Conservation (phyloP, 306 rosid species). For the Cicer bijugum region DNA sequence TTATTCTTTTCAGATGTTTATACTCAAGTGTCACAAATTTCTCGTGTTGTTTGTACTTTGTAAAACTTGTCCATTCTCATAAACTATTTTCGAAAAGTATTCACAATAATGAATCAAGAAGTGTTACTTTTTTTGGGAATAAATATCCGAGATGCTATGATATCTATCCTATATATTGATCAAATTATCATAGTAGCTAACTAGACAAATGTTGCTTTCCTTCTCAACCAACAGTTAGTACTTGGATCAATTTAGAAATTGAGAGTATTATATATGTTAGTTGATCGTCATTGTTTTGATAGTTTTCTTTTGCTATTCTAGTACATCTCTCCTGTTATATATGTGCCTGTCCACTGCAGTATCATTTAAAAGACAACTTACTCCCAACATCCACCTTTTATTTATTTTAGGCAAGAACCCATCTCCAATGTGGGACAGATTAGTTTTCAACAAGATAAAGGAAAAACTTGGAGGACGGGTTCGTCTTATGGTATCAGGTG, state of each 20-base stretch:
- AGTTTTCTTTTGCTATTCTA: conserved; percentile 31
- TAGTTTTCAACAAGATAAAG: conserved; percentile 95
- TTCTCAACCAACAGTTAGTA: neutral
- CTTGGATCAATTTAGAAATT: conserved; percentile 26
- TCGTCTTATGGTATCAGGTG: conserved; percentile 88
- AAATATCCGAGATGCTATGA: neutral
- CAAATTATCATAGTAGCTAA: conserved; percentile 5
- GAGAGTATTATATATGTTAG: conserved; percentile 7
- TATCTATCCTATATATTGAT: conserved; percentile 12
- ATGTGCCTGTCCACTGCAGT: conserved; percentile 22
- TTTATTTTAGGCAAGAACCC: conserved; percentile 76
- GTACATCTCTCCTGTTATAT: neutral
- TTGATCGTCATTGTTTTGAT: conserved; percentile 10
- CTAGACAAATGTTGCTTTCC: conserved; percentile 6
- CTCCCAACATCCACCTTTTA: conserved; percentile 17
- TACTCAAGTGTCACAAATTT: conserved; percentile 13
- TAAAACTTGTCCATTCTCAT: neutral
- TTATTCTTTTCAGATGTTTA: conserved; percentile 3
- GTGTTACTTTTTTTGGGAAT: neutral
- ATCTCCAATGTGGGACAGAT: conserved; percentile 93
- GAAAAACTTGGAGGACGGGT: conserved; percentile 95
- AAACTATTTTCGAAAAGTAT: conserved; percentile 2
- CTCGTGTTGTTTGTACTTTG: conserved; percentile 4
- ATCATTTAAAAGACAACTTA: conserved; percentile 16
- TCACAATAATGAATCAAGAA: conserved; percentile 14